Conservation (phyloP, 805 yeast species). For the Saccharomyces eubayanus region DNA sequence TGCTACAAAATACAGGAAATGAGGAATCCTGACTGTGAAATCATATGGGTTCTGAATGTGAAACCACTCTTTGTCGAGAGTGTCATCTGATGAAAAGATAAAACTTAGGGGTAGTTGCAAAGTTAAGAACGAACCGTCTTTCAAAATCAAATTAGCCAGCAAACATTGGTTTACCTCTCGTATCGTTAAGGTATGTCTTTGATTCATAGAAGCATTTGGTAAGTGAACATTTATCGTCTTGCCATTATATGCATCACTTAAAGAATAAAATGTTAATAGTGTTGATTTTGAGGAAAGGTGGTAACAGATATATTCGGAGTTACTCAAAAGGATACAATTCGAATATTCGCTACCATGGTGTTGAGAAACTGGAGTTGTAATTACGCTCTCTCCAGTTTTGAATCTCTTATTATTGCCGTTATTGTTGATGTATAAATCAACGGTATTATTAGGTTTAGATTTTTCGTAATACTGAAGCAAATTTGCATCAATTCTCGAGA, state of each 20-base stretch:
- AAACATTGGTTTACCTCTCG: constrained; percentile 6
- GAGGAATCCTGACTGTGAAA: constrained; percentile 50
- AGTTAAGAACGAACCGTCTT: constrained; percentile 19
- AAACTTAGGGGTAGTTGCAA: constrained; percentile 20
- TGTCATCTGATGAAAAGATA: constrained; percentile 9
- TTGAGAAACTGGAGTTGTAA: neutral
- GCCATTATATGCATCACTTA: constrained; percentile 12
- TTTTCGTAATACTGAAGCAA: constrained; percentile 15
- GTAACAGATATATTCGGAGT: constrained; percentile 19
- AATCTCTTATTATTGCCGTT: neutral
- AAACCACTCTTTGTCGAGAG: constrained; percentile 44
- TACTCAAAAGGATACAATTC: constrained; percentile 10
- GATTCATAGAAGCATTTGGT: constrained; percentile 20
- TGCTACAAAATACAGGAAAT: constrained; percentile 41
- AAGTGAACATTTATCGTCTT: constrained; percentile 21
- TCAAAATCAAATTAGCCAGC: constrained; percentile 18
- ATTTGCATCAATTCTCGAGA: constrained; percentile 25
- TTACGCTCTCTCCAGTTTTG: neutral
- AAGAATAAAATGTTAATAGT: constrained; percentile 17
- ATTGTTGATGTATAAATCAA: constrained; percentile 14
- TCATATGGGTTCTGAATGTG: constrained; percentile 60
- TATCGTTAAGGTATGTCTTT: constrained; percentile 18
- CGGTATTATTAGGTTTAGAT: constrained; percentile 7
- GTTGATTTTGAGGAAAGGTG: constrained; percentile 19
- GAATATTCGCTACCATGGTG: constrained; percentile 17